Base-by-base conservation (phyloP, 352 stramenopile genomes). In the Thraustochytrium sp. region DNA sequence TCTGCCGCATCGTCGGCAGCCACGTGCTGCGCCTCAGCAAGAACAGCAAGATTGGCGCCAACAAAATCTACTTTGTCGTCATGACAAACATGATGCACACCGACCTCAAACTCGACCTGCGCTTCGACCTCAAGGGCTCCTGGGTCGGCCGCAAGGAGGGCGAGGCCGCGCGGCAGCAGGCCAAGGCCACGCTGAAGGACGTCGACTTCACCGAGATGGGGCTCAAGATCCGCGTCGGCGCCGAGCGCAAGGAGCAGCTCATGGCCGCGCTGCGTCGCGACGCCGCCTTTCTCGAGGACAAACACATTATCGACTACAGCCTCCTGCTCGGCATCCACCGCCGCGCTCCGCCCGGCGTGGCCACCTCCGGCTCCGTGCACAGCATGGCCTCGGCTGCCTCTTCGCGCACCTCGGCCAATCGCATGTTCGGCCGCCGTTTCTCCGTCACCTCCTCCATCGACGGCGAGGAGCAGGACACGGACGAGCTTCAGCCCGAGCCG, bases 31-130 rank as follows among this genome's bases (percentile, higher is more conserved):
- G 75, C 8, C 31, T 80, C 36, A 84, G 55, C 42, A 84, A 84
- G 59, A 84, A 80, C 75, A 62, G 40, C 53, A 98, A 99, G 87
- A 94, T 98, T 84, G 96, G 98, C 86, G 88, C 93, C 40, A 89
- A 93, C 61, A 97, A 97, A 85, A 96, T 98, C 89, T 92, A 95
- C 84, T 95, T 96, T 76, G 92, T 94, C 74, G 90, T 99, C 72
- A 99, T 99, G 96, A 95, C 95, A 36, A 98, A 94, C 76, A 94
- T 99, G 2, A 98, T 98, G 59, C 91, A 98, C 80, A 98, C 95
- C 31, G 88, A 96, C 29, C 91, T 97, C 18, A 89, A 95, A 83
- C 91, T 99, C 59, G 90, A 98, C 82, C 89, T 89, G 86, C 96
- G 90, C 85, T 99, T 86, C 84, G 92, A 94, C 85, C 83, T 94